Evolutionary conservation across 2,329 filamentous ascomycete genomes (phyloP).

Genomic region (Exserohilum rostratum): DNA sequence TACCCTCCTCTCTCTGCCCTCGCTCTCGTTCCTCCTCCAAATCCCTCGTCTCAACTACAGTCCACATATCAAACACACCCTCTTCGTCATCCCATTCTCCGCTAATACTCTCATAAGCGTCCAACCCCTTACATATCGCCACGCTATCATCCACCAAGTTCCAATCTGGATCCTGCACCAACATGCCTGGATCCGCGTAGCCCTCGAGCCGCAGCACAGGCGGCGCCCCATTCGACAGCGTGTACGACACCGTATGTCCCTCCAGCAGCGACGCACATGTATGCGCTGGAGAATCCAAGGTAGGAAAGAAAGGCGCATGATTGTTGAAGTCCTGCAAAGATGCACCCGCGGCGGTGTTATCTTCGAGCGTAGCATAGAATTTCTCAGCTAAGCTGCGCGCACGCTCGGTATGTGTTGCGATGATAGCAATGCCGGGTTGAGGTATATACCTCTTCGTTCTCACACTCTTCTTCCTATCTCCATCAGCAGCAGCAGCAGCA

Average conservation of each 20-base stretch:
- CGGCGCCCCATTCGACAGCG: slow-evolving; percentile 21
- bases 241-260: slow-evolving; percentile 4
- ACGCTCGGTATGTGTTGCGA: slow-evolving; percentile 29
- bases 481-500: too few relatives aligned
- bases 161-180: neutral
- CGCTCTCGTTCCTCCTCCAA: neutral
- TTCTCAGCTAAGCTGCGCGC: slow-evolving; percentile 2
- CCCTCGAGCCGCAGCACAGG: slow-evolving; percentile 17
- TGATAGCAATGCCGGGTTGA: slow-evolving; percentile 29
- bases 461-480: neutral
- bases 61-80: slow-evolving; percentile 28
- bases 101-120: slow-evolving; percentile 18
- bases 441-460: slow-evolving; percentile 24
- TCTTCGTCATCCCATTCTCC: neutral
- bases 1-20: neutral
- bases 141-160: slow-evolving; percentile 28
- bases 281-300: neutral
- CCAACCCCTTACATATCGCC: slow-evolving; percentile 14
- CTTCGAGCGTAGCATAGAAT: neutral
- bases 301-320: neutral
- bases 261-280: neutral
- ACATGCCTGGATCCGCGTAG: slow-evolving; percentile 17
- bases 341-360: too few relatives aligned
- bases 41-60: slow-evolving; percentile 10
- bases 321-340: too few relatives aligned